A percentile compares a stretch with the other conserved stretches of the same genome.
Conservation (phyloP, 2,329 filamentous ascomycete genomes). For the Cladosporium sp. region DNA sequence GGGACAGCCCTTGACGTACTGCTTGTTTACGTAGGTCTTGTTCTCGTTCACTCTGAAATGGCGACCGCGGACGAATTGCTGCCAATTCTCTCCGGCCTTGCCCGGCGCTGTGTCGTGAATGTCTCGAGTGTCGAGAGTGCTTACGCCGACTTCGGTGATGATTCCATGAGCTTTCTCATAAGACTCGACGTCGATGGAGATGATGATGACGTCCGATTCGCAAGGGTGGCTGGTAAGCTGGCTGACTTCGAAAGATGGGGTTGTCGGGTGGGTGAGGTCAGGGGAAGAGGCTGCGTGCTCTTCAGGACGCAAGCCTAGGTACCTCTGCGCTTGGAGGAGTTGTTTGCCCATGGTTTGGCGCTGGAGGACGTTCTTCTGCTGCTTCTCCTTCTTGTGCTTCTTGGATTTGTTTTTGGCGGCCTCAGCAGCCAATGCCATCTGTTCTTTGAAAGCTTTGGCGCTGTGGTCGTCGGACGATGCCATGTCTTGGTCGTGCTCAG, state of each 20-base stretch:
- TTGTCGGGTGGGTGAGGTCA: slow-evolving; percentile 14
- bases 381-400: slow-evolving; percentile 33
- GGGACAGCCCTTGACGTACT: slow-evolving; percentile 69
- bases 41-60: slow-evolving; percentile 73
- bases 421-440: slow-evolving; percentile 51
- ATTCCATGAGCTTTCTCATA: slow-evolving; percentile 63
- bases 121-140: slow-evolving; percentile 68
- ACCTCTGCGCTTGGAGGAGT: slow-evolving; percentile 62
- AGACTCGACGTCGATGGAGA: slow-evolving; percentile 79
- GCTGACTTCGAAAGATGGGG: slow-evolving; percentile 41
- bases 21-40: slow-evolving; percentile 58
- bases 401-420: slow-evolving; percentile 49
- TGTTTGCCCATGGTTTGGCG: slow-evolving; percentile 52
- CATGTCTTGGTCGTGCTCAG: background rate
- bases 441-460: slow-evolving; percentile 49
- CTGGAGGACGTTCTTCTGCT: slow-evolving; percentile 44
- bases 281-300: slow-evolving; percentile 14
- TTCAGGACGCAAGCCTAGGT: slow-evolving; percentile 56
- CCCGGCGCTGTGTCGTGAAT: slow-evolving; percentile 58
- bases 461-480: slow-evolving; percentile 30
- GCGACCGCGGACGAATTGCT: slow-evolving; percentile 58
- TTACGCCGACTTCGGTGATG: slow-evolving; percentile 83
- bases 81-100: slow-evolving; percentile 61
- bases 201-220: slow-evolving; percentile 61
- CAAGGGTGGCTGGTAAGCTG: slow-evolving; percentile 44